phyloP scores from a whole-genome alignment of 768 basidiomycete genomes.

The Leccinum truebloodii region DNA sequence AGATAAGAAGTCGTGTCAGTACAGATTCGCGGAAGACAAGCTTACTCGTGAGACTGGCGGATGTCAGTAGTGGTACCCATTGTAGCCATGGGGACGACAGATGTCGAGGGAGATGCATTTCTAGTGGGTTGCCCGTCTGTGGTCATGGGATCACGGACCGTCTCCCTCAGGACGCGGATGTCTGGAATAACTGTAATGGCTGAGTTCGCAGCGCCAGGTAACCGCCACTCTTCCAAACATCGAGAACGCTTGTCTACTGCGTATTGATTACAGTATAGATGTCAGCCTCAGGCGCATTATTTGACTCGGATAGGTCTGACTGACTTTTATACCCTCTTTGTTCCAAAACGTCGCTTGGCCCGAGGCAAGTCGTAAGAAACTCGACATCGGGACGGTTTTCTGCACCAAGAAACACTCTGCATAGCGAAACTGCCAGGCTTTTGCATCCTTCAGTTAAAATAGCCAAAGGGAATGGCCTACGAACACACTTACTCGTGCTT shows the following conservation, averaged over 20 bases:
- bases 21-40: not conserved
- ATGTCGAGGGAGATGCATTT: no score
- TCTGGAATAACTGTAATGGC: no score
- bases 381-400: conserved; percentile 82
- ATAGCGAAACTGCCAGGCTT: conserved; percentile 75
- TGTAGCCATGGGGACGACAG: no score
- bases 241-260: conserved; percentile 58
- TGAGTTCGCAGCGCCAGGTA: no score
- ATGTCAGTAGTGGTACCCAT: not conserved
- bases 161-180: no score
- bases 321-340: conserved; percentile 80
- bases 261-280: not conserved
- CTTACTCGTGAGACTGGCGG: not conserved
- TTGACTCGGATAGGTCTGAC: conserved; percentile 8
- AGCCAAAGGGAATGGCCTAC: not conserved
- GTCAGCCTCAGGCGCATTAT: conserved; percentile 1
- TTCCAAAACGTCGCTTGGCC: conserved; percentile 74
- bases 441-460: not conserved
- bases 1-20: not conserved
- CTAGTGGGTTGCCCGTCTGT: no score
- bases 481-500: conserved; percentile 72
- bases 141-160: no score
- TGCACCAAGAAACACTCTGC: conserved; percentile 13
- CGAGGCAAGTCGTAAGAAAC: conserved; percentile 87
- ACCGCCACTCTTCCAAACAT: conserved; percentile 35